Evolutionary conservation across 2,329 filamentous ascomycete genomes (phyloP), one percentile per base, ranked within the genome.

Genomic region (Nothophoma quercina): DNA sequence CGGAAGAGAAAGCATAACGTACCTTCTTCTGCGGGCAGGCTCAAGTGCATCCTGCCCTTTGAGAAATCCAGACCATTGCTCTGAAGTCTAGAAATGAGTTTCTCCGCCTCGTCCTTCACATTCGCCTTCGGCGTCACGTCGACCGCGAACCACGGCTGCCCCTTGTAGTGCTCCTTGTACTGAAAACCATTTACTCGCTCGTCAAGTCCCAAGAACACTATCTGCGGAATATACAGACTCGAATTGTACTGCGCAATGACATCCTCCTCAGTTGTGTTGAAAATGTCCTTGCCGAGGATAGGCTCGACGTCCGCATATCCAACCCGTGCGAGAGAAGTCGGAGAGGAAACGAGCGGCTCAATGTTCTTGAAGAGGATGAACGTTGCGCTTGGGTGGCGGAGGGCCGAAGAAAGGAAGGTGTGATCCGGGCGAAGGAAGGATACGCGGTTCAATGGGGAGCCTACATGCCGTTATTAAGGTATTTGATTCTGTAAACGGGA

Each of bases 171-270:
- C 39, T 85, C 85, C 54, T 85, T 86, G 67, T 88, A 88, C 53
- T 80, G 68, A 43, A 89, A 83, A 0, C 78, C 82, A 23, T 81
- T 73, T 40, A 78, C 74, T 39, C 73, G 76, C 71, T 96, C 91
- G 62, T 96, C 86, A 39, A 97, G 75, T 0, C 93, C 93, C 22
- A 98, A 78, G 70, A 98, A 97, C 44, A 98, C 80, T 43, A 97
- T 79, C 57, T 91, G 83, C 3, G 92, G 88, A 16, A 80, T 75
- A 13, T 85, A 85, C 46, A 83, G 78, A 4, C 81, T 78, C 23
- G 90, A 96, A 75, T 96, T 88, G 73, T 87, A 97, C 25, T 81
- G 78, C 65, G 85, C 84, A 55, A 96, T 82, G 60, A 87, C 71
- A 36, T 95, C 87, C 61, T 88, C 86, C 71, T 98, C 93, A 1